Percentiles rank a stretch among this genome's conserved stretches.
These are phyloP conservation scores for Sphaerulina musiva DNA, from an alignment of 2,329 filamentous ascomycete species.

Conservation along the genomic window DNA sequence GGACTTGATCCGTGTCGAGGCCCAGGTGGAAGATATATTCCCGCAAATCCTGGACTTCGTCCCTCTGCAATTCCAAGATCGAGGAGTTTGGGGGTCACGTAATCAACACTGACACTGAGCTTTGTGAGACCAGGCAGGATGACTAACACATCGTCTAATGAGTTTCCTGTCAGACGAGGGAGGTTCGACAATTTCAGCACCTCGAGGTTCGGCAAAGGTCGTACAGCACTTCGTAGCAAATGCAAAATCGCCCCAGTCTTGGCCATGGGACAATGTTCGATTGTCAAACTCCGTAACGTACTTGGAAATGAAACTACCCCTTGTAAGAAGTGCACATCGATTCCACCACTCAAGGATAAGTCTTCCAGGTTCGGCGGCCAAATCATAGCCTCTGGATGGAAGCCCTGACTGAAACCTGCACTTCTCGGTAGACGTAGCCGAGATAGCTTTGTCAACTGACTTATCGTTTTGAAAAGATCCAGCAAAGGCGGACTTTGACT, in stretches of 20 bases:
- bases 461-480: conserved; percentile 46
- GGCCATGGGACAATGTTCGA: conserved; percentile 41
- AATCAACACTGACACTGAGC: conserved; percentile 43
- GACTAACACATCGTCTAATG: conserved; percentile 38
- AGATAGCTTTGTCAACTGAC: conserved; percentile 41
- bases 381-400: conserved; percentile 15
- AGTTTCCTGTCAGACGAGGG: conserved; percentile 35
- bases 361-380: conserved; percentile 43
- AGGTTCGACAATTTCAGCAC: conserved; percentile 38
- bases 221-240: conserved; percentile 34
- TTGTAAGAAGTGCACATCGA: conserved; percentile 40
- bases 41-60: background rate
- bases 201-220: conserved; percentile 30
- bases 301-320: conserved; percentile 31
- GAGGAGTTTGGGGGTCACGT: conserved; percentile 40
- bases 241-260: conserved; percentile 33
- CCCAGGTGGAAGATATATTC: conserved; percentile 7
- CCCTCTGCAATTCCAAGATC: conserved; percentile 20
- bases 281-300: conserved; percentile 34
- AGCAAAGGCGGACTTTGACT: conserved; percentile 46
- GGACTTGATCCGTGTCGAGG: conserved; percentile 10
- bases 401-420: conserved; percentile 27
- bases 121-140: conserved; percentile 36
- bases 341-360: conserved; percentile 40
- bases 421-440: conserved; percentile 38